phyloP scores from a whole-genome alignment of 768 basidiomycete species.

The Kwoniella sp. region DNA sequence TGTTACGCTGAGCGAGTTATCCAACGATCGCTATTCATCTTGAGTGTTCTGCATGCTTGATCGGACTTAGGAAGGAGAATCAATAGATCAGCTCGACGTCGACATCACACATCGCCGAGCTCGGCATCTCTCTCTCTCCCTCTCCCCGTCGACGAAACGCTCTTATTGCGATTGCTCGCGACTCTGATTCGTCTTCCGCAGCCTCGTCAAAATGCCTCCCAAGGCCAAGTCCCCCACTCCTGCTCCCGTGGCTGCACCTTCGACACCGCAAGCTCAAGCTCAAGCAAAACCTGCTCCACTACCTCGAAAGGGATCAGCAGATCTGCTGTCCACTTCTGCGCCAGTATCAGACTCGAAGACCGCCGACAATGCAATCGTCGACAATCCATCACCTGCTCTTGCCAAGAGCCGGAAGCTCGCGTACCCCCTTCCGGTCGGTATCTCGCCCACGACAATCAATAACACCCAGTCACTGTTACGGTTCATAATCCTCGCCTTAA shows the following conservation, averaged over 20 bases:
- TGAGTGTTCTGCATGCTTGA: too few species aligned
- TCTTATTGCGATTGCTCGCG: too few species aligned
- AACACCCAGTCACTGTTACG: constrained; percentile 90
- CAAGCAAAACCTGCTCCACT: constrained; percentile 1
- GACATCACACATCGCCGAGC: background rate
- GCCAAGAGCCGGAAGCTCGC: constrained; percentile 33
- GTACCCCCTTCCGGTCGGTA: constrained; percentile 49
- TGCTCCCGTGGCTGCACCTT: background rate
- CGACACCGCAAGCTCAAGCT: background rate
- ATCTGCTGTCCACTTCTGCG: background rate
- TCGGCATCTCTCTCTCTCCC: background rate
- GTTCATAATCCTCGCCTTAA: constrained; percentile 84
- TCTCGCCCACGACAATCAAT: constrained; percentile 63
- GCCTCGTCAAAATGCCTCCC: constrained; percentile 9
- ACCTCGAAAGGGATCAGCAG: background rate
- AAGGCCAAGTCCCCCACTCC: constrained; percentile 12
- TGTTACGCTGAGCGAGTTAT: too few species aligned
- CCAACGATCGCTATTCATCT: too few species aligned
- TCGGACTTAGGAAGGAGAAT: background rate
- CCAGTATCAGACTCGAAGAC: background rate
- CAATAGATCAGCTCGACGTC: background rate
- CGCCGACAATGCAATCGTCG: background rate
- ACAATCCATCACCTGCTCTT: background rate
- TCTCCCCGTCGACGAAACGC: background rate
- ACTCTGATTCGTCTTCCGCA: background rate